Evolutionary conservation across 148 eudicot species (phyloP).

Genomic region (Rhododendron ferrugineum): DNA sequence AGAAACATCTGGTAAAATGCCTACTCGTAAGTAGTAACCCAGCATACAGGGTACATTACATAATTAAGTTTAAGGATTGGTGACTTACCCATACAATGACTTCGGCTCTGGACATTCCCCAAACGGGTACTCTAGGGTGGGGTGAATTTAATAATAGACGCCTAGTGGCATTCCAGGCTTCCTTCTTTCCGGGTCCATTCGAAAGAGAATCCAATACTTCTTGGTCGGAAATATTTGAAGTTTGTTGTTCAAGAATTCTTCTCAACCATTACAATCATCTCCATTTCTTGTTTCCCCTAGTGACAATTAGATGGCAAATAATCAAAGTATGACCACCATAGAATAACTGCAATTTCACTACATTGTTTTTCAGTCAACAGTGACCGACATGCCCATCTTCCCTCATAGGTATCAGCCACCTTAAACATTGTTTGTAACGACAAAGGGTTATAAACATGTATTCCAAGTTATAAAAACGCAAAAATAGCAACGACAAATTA

Average conservation of each 20-base stretch:
- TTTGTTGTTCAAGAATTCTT: neutral
- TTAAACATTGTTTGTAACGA: neutral
- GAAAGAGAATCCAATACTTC: neutral
- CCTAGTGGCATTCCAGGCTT: neutral
- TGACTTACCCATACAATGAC: neutral
- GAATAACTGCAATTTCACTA: neutral
- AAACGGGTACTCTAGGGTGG: neutral
- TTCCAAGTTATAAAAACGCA: neutral
- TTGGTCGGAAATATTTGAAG: neutral
- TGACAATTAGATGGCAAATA: neutral
- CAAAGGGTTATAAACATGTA: neutral
- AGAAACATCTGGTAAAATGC: neutral
- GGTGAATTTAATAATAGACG: neutral
- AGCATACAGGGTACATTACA: too few species aligned
- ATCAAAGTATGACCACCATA: neutral
- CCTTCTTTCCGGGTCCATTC: neutral
- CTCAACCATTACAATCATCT: neutral
- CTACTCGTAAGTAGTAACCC: neutral
- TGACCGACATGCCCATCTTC: neutral
- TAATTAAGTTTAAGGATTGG: neutral
- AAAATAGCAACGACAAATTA: neutral
- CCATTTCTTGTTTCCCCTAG: neutral
- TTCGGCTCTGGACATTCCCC: neutral
- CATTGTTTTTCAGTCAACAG: neutral
- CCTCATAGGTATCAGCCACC: neutral